Base-by-base conservation (phyloP, 2,329 filamentous ascomycete species). In the Harringtonia lauricola region DNA sequence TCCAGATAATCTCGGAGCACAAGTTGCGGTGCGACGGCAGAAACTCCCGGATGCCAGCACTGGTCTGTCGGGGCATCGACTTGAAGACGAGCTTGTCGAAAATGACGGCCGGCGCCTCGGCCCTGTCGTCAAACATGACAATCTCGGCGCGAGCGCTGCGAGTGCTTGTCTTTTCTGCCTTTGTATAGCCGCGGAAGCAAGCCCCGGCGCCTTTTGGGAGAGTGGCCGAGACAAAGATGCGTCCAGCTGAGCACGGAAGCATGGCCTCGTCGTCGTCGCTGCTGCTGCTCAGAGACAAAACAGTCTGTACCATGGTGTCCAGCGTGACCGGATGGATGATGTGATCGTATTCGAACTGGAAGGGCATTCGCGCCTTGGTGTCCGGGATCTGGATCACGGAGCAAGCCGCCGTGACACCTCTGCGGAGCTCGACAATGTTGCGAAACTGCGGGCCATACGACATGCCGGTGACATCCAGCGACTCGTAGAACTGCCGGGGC, bases 241-340 rank as follows among this genome's bases (percentile, higher is more conserved):
- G 67, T 5, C 62, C 57, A 35, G 73, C 62, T 17, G 56, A 63
- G 0, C 65, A 66, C 0, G 72, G 71, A 0, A 75, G 64, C 70
- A 74, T 75, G 3, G 68, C 62, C 4, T 41, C 43, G n/a, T 44
- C 10, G 13, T 59, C 9, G 8, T 31, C 56, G 3, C 60, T 57
- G 5, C 65, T 60, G 3, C 60, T 57, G 5, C 65, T 60, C 3
- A 73, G 57, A 7, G 64, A 61, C 41, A 77, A 67, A 1, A 71
- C 59, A 1, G 65, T 64, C 43, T 79, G 75, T 21, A 79, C 67
- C 55, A 77, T 67, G 3, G 69, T 59, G 49, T 79, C 75, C 13
- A 79, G 59, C 0, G 74, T 76, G 4, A 70, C 66, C 0, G 75
- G 75, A 48, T 79, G 75, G n/a, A 79, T 65, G 5, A 76, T 45